These are phyloP conservation scores for Skeletonema costatum DNA, from an alignment of 108 stramenopile species.

Conservation along the genomic window DNA sequence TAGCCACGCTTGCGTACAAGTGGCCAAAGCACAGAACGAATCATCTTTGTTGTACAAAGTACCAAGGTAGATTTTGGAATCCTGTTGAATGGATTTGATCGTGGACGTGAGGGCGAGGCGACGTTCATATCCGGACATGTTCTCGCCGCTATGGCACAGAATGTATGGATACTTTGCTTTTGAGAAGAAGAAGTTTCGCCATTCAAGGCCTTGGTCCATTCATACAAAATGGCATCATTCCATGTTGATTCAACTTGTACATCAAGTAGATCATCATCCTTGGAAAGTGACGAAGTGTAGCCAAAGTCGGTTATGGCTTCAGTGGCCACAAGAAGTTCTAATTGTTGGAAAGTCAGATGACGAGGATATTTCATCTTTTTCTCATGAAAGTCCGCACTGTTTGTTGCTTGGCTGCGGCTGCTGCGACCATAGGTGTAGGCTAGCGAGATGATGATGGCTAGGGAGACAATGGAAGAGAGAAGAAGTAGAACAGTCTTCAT, in stretches of 20 bases:
- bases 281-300: too few species aligned
- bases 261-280: too few species aligned
- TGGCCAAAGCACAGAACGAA: conserved; percentile 32
- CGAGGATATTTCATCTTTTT: too few species aligned
- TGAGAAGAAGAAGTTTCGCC: background rate
- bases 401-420: too few species aligned
- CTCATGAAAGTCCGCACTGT: too few species aligned
- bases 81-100: too few species aligned
- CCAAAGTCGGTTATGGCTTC: background rate
- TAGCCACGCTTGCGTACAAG: conserved; percentile 10
- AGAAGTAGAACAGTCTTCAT: too few species aligned
- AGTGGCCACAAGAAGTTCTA: background rate
- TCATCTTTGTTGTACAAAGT: conserved; percentile 28
- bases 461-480: too few species aligned
- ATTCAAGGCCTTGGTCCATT: conserved; percentile 15
- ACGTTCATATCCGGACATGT: conserved; percentile 19
- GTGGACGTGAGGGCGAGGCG: background rate
- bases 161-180: conserved; percentile 17
- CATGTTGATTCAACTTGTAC: background rate
- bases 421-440: too few species aligned
- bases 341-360: too few species aligned
- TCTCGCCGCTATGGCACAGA: conserved; percentile 18
- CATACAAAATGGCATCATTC: conserved; percentile 14
- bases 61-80: background rate
- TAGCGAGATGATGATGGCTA: too few species aligned